Percentiles rank a stretch among this genome's conserved stretches.
phyloP scores from a whole-genome alignment of 345 rosid genomes.

The Adansonia digitata region DNA sequence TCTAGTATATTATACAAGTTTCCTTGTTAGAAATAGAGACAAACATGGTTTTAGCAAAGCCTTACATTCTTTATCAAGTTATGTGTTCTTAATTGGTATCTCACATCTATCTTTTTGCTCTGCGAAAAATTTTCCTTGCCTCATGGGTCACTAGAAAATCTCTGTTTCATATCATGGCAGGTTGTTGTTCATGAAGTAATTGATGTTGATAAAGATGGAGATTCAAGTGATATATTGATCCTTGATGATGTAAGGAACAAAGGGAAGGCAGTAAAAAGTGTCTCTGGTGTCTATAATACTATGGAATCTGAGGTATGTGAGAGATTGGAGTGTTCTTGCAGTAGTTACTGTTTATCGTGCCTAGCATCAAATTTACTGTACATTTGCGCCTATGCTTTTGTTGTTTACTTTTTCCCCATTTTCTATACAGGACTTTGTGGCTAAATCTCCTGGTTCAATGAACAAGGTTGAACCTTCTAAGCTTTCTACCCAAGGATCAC shows the following conservation, averaged over 20 bases:
- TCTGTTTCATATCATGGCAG: constrained; percentile 28
- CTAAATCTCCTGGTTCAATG: constrained; percentile 14
- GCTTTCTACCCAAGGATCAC: constrained; percentile 27
- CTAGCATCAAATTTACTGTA: background rate
- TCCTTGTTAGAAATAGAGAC: background rate
- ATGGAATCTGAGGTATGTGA: constrained; percentile 24
- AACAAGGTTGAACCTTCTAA: constrained; percentile 14
- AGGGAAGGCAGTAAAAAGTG: constrained; percentile 49
- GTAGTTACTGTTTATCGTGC: background rate
- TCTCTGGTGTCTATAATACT: constrained; percentile 17
- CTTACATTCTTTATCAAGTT: background rate
- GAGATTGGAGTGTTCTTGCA: constrained; percentile 5
- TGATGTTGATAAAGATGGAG: constrained; percentile 54
- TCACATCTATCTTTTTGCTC: background rate
- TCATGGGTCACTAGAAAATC: background rate
- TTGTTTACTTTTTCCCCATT: background rate
- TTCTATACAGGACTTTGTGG: constrained; percentile 27
- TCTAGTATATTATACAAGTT: background rate
- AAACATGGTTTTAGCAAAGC: background rate
- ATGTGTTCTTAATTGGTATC: background rate
- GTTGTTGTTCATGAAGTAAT: constrained; percentile 38
- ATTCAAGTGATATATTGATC: constrained; percentile 30
- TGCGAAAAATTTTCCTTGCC: background rate
- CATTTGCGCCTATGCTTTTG: background rate
- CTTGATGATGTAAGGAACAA: constrained; percentile 40